These are phyloP conservation scores for Massarina eburnea DNA, from an alignment of 2,329 filamentous ascomycete genomes.

Conservation along the genomic window DNA sequence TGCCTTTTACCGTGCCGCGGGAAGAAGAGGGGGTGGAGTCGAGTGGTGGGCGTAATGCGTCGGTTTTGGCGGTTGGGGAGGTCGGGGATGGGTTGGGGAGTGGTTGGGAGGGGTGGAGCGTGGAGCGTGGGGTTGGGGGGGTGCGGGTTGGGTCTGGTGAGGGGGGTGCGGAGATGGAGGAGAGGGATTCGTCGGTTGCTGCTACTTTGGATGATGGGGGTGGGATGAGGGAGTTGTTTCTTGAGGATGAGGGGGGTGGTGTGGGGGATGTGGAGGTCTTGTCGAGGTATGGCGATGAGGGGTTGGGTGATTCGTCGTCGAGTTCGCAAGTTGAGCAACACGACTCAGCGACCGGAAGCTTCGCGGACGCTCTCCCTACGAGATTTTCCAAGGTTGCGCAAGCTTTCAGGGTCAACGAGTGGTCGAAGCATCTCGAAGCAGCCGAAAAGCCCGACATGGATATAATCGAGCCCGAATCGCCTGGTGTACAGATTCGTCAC, in stretches of 20 bases:
- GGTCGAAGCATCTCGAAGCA: constrained; percentile 83
- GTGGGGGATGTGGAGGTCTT: no score
- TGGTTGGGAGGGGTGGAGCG: constrained; percentile 36
- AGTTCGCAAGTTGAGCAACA: constrained; percentile 27
- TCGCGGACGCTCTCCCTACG: constrained; percentile 62
- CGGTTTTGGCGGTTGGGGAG: constrained; percentile 61
- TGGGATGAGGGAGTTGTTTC: constrained; percentile 34
- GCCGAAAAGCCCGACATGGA: constrained; percentile 74
- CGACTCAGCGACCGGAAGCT: constrained; percentile 48
- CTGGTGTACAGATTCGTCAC: constrained; percentile 43
- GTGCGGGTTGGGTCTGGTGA: constrained; percentile 18
- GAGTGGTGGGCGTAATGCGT: constrained; percentile 52
- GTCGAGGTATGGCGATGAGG: no score
- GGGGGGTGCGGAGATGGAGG: constrained; percentile 25
- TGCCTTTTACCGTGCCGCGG: constrained; percentile 65
- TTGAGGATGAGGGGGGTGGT: no score
- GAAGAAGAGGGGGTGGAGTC: constrained; percentile 44
- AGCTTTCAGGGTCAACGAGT: constrained; percentile 90
- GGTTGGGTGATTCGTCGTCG: no score
- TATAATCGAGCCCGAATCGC: constrained; percentile 54
- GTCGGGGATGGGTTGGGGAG: constrained; percentile 14
- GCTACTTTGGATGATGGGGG: constrained; percentile 59
- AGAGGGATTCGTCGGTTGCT: constrained; percentile 51
- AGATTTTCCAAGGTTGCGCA: constrained; percentile 74
- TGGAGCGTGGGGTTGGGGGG: constrained; percentile 45